Conservation (phyloP, 371 early-diverging fungal species). For the Chytridium lagenaria region DNA sequence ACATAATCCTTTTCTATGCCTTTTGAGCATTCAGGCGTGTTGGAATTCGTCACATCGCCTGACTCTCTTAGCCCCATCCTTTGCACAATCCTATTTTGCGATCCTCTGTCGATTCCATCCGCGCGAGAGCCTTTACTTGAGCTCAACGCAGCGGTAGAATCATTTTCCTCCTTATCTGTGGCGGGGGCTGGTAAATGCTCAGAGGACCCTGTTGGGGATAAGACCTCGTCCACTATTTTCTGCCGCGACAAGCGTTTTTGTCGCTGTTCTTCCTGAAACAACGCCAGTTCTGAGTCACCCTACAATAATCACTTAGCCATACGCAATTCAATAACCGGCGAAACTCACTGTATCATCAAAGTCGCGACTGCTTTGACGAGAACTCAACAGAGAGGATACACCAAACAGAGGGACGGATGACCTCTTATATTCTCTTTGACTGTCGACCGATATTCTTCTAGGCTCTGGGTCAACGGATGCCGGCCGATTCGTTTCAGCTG, state of each 20-base stretch:
- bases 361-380: background rate
- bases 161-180: background rate
- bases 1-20: background rate
- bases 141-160: background rate
- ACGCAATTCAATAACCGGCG: background rate
- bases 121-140: background rate
- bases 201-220: background rate
- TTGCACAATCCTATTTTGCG: too few species aligned
- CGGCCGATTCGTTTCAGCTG: background rate
- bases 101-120: background rate
- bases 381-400: background rate
- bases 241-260: slow-evolving; percentile 24
- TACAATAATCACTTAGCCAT: background rate
- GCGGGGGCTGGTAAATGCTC: background rate
- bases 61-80: too few species aligned
- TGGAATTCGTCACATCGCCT: too few species aligned
- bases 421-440: background rate
- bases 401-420: background rate
- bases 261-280: slow-evolving; percentile 26
- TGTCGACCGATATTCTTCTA: background rate
- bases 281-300: background rate
- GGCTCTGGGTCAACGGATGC: background rate
- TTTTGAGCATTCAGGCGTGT: background rate
- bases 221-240: slow-evolving; percentile 20
- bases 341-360: background rate